phyloP scores from a whole-genome alignment of 306 rosid species.

The Nissolia schottii region DNA sequence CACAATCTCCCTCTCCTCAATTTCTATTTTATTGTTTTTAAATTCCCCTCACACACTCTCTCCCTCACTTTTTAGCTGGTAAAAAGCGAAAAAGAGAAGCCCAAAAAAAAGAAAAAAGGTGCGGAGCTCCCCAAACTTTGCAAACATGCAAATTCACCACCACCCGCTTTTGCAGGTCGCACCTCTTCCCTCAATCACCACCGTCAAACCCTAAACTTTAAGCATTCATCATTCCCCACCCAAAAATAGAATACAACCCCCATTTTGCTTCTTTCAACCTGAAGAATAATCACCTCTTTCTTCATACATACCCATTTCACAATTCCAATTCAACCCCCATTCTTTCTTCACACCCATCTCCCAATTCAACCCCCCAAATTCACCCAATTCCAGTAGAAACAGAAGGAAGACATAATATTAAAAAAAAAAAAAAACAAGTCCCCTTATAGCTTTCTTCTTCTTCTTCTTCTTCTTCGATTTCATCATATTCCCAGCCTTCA shows the following conservation, averaged over 20 bases:
- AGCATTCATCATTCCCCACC: slow-evolving; percentile 28
- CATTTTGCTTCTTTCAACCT: neutral
- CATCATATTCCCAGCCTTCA: slow-evolving; percentile 30
- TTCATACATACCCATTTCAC: slow-evolving; percentile 5
- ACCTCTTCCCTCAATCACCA: slow-evolving; percentile 23
- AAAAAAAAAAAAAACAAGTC: no score
- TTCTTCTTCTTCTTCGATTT: no score
- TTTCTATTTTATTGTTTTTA: neutral
- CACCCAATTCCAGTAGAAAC: neutral
- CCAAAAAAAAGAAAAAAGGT: slow-evolving; percentile 28
- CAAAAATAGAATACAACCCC: slow-evolving; percentile 2
- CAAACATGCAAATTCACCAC: slow-evolving; percentile 33
- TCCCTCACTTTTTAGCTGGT: neutral
- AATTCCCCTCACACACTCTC: neutral
- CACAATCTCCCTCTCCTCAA: neutral
- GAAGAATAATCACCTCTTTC: neutral
- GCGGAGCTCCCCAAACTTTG: slow-evolving; percentile 26
- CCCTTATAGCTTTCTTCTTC: no score
- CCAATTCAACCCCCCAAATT: neutral
- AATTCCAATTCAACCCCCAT: neutral
- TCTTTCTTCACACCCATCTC: neutral
- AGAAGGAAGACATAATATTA: no score
- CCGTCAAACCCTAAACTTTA: slow-evolving; percentile 38
- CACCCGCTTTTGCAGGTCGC: slow-evolving; percentile 30
- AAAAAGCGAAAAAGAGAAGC: slow-evolving; percentile 25